A percentile compares a stretch with the other conserved stretches of the same genome.
phyloP scores from a whole-genome alignment of 1,284 basidiomycete species.

The Ustilago esculenta region DNA sequence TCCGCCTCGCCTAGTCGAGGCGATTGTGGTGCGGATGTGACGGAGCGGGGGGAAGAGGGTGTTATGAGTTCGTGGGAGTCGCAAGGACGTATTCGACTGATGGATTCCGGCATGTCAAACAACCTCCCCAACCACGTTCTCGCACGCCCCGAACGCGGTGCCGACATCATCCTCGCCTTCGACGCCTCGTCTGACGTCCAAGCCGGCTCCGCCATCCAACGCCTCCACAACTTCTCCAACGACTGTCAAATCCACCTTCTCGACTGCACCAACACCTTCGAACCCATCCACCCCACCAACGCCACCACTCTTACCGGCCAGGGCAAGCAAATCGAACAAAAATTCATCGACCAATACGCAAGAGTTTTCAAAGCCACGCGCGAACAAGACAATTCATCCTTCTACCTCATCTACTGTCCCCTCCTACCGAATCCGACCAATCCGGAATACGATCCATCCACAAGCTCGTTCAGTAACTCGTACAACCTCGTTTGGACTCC shows the following conservation, averaged over 20 bases:
- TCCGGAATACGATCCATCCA: conserved; percentile 57
- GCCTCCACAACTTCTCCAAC: conserved; percentile 59
- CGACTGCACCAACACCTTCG: not conserved
- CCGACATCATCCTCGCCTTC: conserved; percentile 62
- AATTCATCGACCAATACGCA: conserved; percentile 45
- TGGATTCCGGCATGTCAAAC: conserved; percentile 64
- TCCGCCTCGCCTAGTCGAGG: not conserved
- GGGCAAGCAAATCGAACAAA: conserved; percentile 19
- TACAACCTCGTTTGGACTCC: conserved; percentile 65
- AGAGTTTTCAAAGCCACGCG: conserved; percentile 24
- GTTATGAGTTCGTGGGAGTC: conserved; percentile 36
- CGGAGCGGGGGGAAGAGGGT: not conserved
- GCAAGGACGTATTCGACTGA: conserved; percentile 52
- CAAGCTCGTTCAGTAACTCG: conserved; percentile 56
- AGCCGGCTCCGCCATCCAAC: conserved; percentile 53
- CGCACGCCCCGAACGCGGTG: conserved; percentile 42
- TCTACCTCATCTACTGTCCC: conserved; percentile 60
- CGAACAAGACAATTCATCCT: conserved; percentile 18
- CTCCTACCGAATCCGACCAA: conserved; percentile 53
- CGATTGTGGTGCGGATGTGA: not conserved
- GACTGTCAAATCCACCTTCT: conserved; percentile 42
- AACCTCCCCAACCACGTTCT: conserved; percentile 65
- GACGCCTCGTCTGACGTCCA: conserved; percentile 65
- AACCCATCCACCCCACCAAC: not conserved
- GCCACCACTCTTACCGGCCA: too few relatives aligned